These are phyloP conservation scores for Zasmidium angulare DNA, from an alignment of 2,329 filamentous ascomycete species.

Conservation along the genomic window DNA sequence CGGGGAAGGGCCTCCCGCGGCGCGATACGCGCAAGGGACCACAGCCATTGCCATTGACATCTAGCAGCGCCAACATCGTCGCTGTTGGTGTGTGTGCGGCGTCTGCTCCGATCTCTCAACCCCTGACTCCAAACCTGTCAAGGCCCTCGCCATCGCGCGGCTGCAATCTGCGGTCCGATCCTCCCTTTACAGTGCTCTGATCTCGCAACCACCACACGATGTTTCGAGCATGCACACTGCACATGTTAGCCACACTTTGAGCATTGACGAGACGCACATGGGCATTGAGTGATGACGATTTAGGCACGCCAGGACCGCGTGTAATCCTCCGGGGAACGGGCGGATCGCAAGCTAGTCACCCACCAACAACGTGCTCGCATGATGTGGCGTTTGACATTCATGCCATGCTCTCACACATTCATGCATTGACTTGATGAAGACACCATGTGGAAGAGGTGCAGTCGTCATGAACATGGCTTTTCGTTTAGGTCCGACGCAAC, in stretches of 20 bases:
- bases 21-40: neutral
- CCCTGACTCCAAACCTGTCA: neutral
- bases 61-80: no score
- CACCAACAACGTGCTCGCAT: neutral
- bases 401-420: neutral
- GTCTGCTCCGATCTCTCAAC: neutral
- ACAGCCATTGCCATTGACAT: no score
- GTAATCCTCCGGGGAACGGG: conserved; percentile 5
- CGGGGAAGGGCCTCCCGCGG: neutral
- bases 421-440: no score
- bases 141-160: no score
- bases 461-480: no score
- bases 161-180: no score
- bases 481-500: no score
- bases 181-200: neutral
- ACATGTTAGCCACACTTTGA: no score
- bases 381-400: neutral
- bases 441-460: no score
- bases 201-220: no score
- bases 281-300: neutral
- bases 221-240: no score
- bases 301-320: neutral
- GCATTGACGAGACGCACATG: no score
- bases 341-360: conserved; percentile 1
- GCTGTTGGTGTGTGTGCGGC: neutral